These are phyloP conservation scores for Pinus albicaulis DNA, from an alignment of 75 land plant genomes.

Conservation along the genomic window DNA sequence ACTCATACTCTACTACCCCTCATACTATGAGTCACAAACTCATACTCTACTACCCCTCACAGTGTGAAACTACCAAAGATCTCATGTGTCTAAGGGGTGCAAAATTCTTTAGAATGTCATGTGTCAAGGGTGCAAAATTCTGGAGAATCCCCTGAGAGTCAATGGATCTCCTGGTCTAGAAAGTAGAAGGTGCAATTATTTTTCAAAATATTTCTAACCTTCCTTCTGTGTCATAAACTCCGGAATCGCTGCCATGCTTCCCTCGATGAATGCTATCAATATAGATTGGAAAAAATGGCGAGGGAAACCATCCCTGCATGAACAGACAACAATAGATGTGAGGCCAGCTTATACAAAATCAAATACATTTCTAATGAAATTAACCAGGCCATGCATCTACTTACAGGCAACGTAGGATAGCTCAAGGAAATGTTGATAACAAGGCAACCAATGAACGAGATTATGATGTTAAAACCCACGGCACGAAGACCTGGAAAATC, in stretches of 20 bases:
- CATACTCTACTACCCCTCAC: no score
- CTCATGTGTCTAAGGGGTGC: no score
- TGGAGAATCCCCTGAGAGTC: no score
- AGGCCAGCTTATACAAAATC: no score
- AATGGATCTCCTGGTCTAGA: no score
- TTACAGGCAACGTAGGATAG: constrained; percentile 27
- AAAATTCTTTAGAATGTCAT: no score
- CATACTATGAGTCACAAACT: no score
- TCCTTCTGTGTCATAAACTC: constrained; percentile 75
- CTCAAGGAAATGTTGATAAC: constrained; percentile 29
- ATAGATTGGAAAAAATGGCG: constrained; percentile 59
- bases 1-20: no score
- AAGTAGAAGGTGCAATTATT: no score
- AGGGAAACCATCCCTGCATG: constrained; percentile 71
- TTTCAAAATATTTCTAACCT: constrained; percentile 21
- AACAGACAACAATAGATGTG: neutral
- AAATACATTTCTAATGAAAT: no score
- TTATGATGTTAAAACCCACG: constrained; percentile 23
- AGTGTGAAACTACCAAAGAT: no score
- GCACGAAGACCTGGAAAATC: constrained; percentile 33
- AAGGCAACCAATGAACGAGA: constrained; percentile 19
- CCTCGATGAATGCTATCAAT: constrained; percentile 68
- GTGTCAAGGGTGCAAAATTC: no score
- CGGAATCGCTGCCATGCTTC: constrained; percentile 84
- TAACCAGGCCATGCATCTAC: constrained; percentile 28